Evolutionary conservation across 345 rosid species (phyloP).

Genomic region (Pugionium dolabratum): DNA sequence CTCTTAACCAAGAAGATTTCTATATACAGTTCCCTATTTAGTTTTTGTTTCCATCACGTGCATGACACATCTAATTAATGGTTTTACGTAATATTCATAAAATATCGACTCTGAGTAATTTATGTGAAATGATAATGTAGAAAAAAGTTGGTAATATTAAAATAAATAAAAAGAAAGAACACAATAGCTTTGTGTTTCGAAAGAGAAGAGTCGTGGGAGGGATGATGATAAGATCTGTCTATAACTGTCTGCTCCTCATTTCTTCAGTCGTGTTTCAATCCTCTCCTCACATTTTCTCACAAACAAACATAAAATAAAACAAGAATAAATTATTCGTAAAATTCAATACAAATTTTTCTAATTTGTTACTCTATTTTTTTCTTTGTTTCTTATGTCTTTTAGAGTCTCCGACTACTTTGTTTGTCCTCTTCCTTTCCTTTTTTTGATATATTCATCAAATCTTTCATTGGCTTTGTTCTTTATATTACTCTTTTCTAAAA

Average conservation of each 20-base stretch:
- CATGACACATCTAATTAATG: slow-evolving; percentile 39
- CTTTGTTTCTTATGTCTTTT: slow-evolving; percentile 16
- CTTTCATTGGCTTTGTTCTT: slow-evolving; percentile 16
- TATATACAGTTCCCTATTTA: slow-evolving; percentile 41
- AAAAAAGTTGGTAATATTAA: neutral
- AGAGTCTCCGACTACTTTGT: neutral
- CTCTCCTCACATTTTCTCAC: slow-evolving; percentile 39
- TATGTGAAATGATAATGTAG: slow-evolving; percentile 15
- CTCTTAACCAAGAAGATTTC: slow-evolving; percentile 45
- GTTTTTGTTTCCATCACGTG: slow-evolving; percentile 39
- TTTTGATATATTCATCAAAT: slow-evolving; percentile 29
- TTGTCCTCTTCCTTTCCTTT: slow-evolving; percentile 29
- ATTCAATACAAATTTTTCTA: slow-evolving; percentile 29
- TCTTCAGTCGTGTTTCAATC: slow-evolving; percentile 41
- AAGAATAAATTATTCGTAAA: slow-evolving; percentile 10
- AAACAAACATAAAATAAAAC: slow-evolving; percentile 35
- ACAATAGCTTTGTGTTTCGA: slow-evolving; percentile 35
- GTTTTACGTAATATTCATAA: slow-evolving; percentile 22
- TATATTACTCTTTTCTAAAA: too few species aligned
- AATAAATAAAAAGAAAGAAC: neutral
- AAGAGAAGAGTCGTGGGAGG: slow-evolving; percentile 41
- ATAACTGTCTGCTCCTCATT: slow-evolving; percentile 31
- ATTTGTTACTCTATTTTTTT: slow-evolving; percentile 15
- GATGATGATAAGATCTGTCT: slow-evolving; percentile 42
- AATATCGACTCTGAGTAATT: slow-evolving; percentile 24